A percentile compares a stretch with the other conserved stretches of the same genome.
Conservation (phyloP, 495 filamentous ascomycete genomes). For the Gamarada debralockiae region DNA sequence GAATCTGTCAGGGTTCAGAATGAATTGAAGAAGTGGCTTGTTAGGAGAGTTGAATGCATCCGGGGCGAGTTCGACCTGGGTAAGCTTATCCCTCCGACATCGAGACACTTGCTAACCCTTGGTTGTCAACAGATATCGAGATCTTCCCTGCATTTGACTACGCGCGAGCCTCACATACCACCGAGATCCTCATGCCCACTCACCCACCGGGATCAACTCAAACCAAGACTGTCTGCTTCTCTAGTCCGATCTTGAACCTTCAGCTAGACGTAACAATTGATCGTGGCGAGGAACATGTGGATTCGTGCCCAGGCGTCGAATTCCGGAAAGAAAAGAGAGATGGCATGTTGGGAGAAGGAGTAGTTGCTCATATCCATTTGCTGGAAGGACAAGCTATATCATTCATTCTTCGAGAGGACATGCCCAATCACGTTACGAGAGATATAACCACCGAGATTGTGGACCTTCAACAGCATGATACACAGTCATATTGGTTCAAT, state of each 20-base stretch:
- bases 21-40: constrained; percentile 55
- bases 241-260: constrained; percentile 49
- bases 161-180: constrained; percentile 53
- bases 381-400: constrained; percentile 63
- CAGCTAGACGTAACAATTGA: constrained; percentile 64
- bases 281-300: constrained; percentile 44
- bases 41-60: constrained; percentile 67
- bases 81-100: constrained; percentile 14
- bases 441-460: constrained; percentile 50
- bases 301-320: constrained; percentile 40
- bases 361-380: constrained; percentile 52
- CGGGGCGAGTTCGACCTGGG: constrained; percentile 55
- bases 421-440: constrained; percentile 44
- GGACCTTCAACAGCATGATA: constrained; percentile 58
- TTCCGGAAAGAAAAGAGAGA: constrained; percentile 47
- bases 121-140: constrained; percentile 43
- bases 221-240: constrained; percentile 60
- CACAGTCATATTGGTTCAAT: constrained; percentile 62
- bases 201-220: constrained; percentile 28
- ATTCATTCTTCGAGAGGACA: constrained; percentile 58
- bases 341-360: constrained; percentile 53
- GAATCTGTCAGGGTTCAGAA: constrained; percentile 46
- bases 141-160: constrained; percentile 71
- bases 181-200: constrained; percentile 39
- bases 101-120: not conserved